Conservation (phyloP, 306 rosid species). For the Dalbergia cultrata region DNA sequence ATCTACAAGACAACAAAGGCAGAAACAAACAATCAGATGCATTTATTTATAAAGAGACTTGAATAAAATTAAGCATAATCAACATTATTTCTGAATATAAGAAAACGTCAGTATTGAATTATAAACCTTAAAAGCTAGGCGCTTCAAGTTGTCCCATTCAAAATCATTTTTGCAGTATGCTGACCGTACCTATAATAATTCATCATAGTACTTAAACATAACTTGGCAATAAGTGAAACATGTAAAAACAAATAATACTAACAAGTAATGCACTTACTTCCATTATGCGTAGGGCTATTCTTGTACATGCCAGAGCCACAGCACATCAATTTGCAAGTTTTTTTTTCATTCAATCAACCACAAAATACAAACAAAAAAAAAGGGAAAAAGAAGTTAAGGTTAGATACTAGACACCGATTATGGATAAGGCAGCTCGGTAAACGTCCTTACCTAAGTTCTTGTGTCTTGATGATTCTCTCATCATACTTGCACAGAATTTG, state of each 20-base stretch:
- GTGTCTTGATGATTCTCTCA: conserved; percentile 92
- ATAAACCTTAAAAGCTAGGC: conserved; percentile 71
- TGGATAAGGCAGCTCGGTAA: conserved; percentile 20
- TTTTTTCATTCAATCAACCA: conserved; percentile 40
- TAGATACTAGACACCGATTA: conserved; percentile 26
- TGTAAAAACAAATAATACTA: conserved; percentile 11
- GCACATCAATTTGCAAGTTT: conserved; percentile 33
- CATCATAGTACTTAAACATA: conserved; percentile 5
- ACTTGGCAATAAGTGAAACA: conserved; percentile 12
- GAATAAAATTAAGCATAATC: not conserved
- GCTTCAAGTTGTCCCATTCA: conserved; percentile 88
- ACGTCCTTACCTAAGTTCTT: conserved; percentile 68
- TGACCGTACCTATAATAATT: conserved; percentile 76
- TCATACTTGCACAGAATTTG: conserved; percentile 81
- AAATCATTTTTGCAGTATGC: conserved; percentile 89
- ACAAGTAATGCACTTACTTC: conserved; percentile 65
- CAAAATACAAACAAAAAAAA: not conserved
- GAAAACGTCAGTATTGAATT: not conserved
- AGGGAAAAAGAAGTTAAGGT: not conserved
- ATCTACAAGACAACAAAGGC: conserved; percentile 59
- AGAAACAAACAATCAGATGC: conserved; percentile 38
- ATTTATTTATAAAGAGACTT: not conserved
- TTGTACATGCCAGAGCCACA: conserved; percentile 42
- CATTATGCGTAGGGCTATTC: conserved; percentile 85
- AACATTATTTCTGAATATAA: conserved; percentile 1